Conservation (phyloP, 2,329 filamentous ascomycete species). For the Microdochium nivale region DNA sequence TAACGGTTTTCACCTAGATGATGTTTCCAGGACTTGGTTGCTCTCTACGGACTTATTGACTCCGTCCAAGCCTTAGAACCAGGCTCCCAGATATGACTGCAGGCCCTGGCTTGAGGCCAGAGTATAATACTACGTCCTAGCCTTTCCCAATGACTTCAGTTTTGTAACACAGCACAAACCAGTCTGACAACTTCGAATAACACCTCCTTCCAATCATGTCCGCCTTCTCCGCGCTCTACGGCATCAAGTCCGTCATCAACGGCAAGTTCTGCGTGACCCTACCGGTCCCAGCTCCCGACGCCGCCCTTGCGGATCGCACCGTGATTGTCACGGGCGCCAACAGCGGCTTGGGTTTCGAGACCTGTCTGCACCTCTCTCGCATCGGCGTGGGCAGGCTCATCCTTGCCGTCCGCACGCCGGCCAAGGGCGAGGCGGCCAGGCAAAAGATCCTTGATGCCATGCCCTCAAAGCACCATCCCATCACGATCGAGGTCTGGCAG, state of each 20-base stretch:
- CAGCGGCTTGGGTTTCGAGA: slow-evolving; percentile 28
- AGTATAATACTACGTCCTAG: too few species aligned
- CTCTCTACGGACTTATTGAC: neutral
- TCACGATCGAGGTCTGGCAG: slow-evolving; percentile 30
- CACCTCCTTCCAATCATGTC: slow-evolving; percentile 2
- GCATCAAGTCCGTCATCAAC: slow-evolving; percentile 4
- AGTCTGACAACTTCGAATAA: too few species aligned
- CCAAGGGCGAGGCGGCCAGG: slow-evolving; percentile 32
- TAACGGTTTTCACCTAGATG: neutral
- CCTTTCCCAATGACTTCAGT: too few species aligned
- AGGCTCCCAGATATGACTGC: too few species aligned
- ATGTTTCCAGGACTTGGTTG: neutral
- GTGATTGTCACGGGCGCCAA: slow-evolving; percentile 32
- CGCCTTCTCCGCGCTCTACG: neutral
- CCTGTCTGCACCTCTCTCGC: slow-evolving; percentile 22
- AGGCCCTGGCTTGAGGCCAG: too few species aligned
- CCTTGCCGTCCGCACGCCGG: slow-evolving; percentile 24
- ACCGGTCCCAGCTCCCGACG: slow-evolving; percentile 10
- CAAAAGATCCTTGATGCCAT: slow-evolving; percentile 17
- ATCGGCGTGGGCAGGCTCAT: slow-evolving; percentile 24
- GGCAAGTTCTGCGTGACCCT: slow-evolving; percentile 8
- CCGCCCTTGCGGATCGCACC: slow-evolving; percentile 13
- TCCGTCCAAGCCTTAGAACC: too few species aligned
- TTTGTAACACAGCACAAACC: too few species aligned
- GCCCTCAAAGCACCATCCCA: neutral